Base-by-base conservation (phyloP, 2,329 filamentous ascomycete species). In the Myriangium duriaei region DNA sequence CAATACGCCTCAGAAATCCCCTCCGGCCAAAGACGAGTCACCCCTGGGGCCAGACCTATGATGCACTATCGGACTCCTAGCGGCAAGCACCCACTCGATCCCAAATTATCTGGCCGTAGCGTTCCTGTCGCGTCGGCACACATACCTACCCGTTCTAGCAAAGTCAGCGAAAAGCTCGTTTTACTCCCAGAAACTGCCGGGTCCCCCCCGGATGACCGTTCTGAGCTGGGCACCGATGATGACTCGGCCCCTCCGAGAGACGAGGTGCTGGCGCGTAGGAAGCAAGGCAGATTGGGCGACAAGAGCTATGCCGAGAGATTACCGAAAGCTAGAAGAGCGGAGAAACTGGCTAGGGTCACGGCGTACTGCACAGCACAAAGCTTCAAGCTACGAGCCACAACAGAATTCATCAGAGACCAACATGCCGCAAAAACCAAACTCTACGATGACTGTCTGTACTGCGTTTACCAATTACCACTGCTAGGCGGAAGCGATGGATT, bases 371-470 rank as follows among this genome's bases (percentile, higher is more conserved):
- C 86, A 0, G 88, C 91, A 1, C 84, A 95, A 58, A 83, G 81
- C 5, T 96, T 87, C 63, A 93, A 88, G 62, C 76, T 93, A 63
- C 80, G 81, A 50, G 74, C 79, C 16, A 85, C 86, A n/a, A 85
- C 87, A 11, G 76, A 83, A 21, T 98, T 98, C 55, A 68, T 95
- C 44, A 80, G 82, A 49, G 82, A 83, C 46, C 80, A 79, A 51
- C 91, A 98, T 61, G 79, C 81, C 19, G 88, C 87, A 1, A 81
- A 86, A 61, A 93, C 88, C 11, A 98, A 98, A 61, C 69, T 96
- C 4, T 98, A 98, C 60, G 91, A 98, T 58, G 91, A 98, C 59
- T 98, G 91, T 54, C 67, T 98, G 15, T 98, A 98, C 56, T 84
- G 80, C 16, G 88, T 94, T 33, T 98, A 98, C 58, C 87, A 95